Evolutionary conservation across 2,329 filamentous ascomycete species (phyloP).

Genomic region (Teratosphaeria destructans): DNA sequence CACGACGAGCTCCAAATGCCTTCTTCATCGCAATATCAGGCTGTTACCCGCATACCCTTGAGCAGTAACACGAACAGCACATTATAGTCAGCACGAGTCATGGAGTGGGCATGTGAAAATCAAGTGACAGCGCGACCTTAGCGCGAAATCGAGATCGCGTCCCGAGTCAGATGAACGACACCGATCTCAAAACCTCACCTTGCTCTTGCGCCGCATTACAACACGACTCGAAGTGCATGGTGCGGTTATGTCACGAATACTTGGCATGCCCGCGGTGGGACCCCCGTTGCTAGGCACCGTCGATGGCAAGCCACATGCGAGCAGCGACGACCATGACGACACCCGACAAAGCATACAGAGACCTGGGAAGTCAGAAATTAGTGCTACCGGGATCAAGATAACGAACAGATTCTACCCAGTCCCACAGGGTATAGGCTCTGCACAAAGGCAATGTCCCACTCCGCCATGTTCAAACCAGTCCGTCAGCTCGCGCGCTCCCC

Average conservation of each 20-base stretch:
- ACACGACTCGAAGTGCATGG: background rate
- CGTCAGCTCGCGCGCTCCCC: background rate
- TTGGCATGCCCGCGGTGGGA: background rate
- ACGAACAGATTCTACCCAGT: background rate
- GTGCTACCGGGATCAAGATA: background rate
- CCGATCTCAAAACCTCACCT: background rate
- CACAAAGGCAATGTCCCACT: background rate
- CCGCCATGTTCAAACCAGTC: slow-evolving; percentile 1
- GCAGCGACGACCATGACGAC: slow-evolving; percentile 27
- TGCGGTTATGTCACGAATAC: background rate
- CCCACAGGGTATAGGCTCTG: background rate
- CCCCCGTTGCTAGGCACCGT: slow-evolving; percentile 22
- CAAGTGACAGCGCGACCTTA: background rate
- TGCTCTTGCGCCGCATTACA: background rate
- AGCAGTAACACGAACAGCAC: background rate
- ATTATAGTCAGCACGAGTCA: background rate
- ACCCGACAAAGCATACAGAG: background rate
- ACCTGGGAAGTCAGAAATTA: background rate
- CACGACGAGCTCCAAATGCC: slow-evolving; percentile 47
- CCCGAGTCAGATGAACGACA: background rate
- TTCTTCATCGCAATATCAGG: slow-evolving; percentile 41
- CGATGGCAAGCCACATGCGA: slow-evolving; percentile 26
- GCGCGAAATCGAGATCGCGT: background rate
- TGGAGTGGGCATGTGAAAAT: background rate
- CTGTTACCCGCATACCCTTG: background rate